Conservation (phyloP, 768 basidiomycete species). For the Leucosporidium scottii region DNA sequence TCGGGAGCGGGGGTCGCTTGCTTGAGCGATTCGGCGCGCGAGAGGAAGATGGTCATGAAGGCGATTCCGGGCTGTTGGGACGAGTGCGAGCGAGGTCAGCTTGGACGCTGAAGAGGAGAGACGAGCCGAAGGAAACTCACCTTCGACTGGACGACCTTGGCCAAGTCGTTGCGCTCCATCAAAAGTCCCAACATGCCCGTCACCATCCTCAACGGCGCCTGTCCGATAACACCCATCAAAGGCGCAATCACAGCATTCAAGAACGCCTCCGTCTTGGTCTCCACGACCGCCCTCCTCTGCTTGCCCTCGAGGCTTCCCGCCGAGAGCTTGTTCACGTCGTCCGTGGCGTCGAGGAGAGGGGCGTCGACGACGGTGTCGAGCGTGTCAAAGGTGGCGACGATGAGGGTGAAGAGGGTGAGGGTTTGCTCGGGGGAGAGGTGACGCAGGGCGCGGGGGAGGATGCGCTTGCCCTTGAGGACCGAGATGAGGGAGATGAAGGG, state of each 20-base stretch:
- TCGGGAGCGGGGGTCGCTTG: conserved; percentile 62
- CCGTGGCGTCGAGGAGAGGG: conserved; percentile 54
- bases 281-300: conserved; percentile 52
- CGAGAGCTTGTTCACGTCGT: conserved; percentile 48
- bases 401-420: conserved; percentile 78
- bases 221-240: conserved; percentile 71
- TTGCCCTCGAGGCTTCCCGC: conserved; percentile 40
- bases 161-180: conserved; percentile 68
- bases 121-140: conserved; percentile 47
- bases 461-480: conserved; percentile 83
- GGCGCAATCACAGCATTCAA: conserved; percentile 77
- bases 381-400: conserved; percentile 89
- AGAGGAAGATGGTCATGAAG: conserved; percentile 80
- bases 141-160: conserved; percentile 66
- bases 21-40: conserved; percentile 86
- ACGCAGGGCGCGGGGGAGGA: conserved; percentile 79
- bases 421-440: conserved; percentile 70
- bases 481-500: conserved; percentile 88
- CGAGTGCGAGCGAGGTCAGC: conserved; percentile 1
- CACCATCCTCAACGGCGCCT: conserved; percentile 70
- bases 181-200: conserved; percentile 78
- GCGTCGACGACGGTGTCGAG: conserved; percentile 82
- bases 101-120: not conserved
- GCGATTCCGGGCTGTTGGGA: conserved; percentile 76
- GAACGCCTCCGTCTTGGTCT: conserved; percentile 85